Evolutionary conservation across 2,329 filamentous ascomycete genomes (phyloP), one percentile per base, ranked within the genome.

Genomic region (Colletotrichum eleusines): DNA sequence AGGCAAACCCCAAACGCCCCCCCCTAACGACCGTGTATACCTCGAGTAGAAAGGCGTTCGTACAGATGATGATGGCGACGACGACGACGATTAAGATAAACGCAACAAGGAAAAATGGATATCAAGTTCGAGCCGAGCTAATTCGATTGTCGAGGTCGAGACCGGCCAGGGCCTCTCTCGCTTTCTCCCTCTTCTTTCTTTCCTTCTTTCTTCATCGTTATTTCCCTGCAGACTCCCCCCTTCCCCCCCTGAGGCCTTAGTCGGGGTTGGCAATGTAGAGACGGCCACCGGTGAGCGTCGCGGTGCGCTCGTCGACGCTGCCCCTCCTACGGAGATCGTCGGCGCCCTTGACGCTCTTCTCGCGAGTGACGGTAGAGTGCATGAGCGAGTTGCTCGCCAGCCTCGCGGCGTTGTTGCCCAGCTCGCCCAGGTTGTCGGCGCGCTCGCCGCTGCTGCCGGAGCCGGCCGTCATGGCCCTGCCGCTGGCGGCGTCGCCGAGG

Each of bases 231-330:
- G 7, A 18, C 20, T 20, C n/a, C 3, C 20, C 50, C 18, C 20
- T 5, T 18, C 28, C n/a, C n/a, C n/a, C n/a, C n/a, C n/a, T n/a
- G n/a, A n/a, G n/a, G 18, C 35, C 72, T 84, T 81, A 88, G 80
- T 96, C 94, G 23, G 94, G 94, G 80, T 97, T 97, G 76, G 94
- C 94, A 77, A 97, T 94, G 80, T 93, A 96, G 69, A 97, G 86
- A 73, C 93, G 88, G 59, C 90, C 87, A 26, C 88, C 90, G 28
- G 71, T 73, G 79, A 96, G 91, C 1, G 92, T 95, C 81, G 90
- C 91, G 6, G 92, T 92, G 76, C 92, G 86, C 80, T 96, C 94
- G 78, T 96, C 94, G 59, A 97, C 93, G 77, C 93, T 96, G 67
- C 94, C 94, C 76, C 92, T 87, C 75, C 94, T 86, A 76, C 87